Percentiles rank a stretch among this genome's conserved stretches.
phyloP scores from a whole-genome alignment of 352 stramenopile genomes.

The Blastocystis sp. region DNA sequence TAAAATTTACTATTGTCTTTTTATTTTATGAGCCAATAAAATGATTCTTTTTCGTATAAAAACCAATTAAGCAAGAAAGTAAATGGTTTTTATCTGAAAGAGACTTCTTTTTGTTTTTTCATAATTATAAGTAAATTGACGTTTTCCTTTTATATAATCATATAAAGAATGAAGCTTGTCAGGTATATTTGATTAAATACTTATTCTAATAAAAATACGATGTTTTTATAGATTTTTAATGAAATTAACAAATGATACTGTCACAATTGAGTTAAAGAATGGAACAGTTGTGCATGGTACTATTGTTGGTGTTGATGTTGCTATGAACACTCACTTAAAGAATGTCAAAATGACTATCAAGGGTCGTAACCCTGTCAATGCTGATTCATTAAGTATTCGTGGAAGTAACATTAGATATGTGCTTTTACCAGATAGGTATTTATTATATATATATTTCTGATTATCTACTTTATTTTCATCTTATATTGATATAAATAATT shows the following conservation, averaged over 20 bases:
- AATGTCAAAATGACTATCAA: conserved; percentile 88
- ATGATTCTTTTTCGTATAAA: no score
- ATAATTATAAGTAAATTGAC: no score
- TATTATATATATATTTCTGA: conserved; percentile 47
- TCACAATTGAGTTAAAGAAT: conserved; percentile 99
- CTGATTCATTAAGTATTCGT: conserved; percentile 85
- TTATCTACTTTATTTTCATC: no score
- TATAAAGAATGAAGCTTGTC: conserved; percentile 38
- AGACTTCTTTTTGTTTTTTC: no score
- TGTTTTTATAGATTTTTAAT: conserved; percentile 71
- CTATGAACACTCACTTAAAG: conserved; percentile 98
- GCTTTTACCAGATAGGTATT: conserved; percentile 61
- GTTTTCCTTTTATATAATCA: no score
- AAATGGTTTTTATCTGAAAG: no score
- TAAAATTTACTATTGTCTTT: no score
- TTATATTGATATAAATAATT: no score
- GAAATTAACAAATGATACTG: conserved; percentile 93
- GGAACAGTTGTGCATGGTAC: conserved; percentile 92
- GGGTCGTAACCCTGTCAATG: conserved; percentile 81
- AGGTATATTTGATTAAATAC: background rate
- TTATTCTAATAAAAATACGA: no score
- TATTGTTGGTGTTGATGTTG: conserved; percentile 90
- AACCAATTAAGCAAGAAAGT: no score
- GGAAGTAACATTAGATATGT: conserved; percentile 91
- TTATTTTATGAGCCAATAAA: no score